A percentile compares a stretch with the other conserved stretches of the same genome.
phyloP scores from a whole-genome alignment of 192 early-diverging fungal species.

The Obelidium mucronatum region DNA sequence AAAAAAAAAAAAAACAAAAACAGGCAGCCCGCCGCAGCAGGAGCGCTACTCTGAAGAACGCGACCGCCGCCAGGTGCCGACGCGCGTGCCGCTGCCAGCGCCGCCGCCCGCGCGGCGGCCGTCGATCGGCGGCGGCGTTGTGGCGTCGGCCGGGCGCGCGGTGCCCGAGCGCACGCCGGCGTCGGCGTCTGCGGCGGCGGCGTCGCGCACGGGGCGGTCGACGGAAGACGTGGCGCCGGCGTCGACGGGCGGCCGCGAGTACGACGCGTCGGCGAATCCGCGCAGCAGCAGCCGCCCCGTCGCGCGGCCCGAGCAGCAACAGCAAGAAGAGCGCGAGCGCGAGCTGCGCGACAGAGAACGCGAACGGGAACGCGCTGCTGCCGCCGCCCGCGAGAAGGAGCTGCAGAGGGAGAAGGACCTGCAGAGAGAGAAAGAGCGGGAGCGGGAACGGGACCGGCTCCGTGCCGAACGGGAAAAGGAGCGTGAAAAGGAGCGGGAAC shows the following conservation, averaged over 20 bases:
- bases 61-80: slow-evolving; percentile 9
- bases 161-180: neutral
- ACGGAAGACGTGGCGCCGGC: neutral
- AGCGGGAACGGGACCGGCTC: slow-evolving; percentile 30
- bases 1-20: too few species aligned
- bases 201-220: neutral
- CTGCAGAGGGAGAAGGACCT: slow-evolving; percentile 38
- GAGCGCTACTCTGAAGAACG: neutral
- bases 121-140: neutral
- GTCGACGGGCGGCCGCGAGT: neutral
- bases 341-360: slow-evolving; percentile 32
- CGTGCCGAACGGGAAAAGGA: slow-evolving; percentile 36
- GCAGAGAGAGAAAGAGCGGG: slow-evolving; percentile 30
- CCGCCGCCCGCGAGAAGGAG: slow-evolving; percentile 42
- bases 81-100: neutral
- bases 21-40: neutral
- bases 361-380: slow-evolving; percentile 35
- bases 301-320: too few species aligned
- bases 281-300: slow-evolving; percentile 21
- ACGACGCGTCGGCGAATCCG: slow-evolving; percentile 17
- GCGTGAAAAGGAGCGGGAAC: slow-evolving; percentile 25
- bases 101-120: neutral
- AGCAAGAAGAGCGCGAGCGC: slow-evolving; percentile 38
- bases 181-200: neutral
- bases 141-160: neutral